These are phyloP conservation scores for Apiotrichum akiyoshidainum DNA, from an alignment of 1,284 basidiomycete species.

Conservation along the genomic window DNA sequence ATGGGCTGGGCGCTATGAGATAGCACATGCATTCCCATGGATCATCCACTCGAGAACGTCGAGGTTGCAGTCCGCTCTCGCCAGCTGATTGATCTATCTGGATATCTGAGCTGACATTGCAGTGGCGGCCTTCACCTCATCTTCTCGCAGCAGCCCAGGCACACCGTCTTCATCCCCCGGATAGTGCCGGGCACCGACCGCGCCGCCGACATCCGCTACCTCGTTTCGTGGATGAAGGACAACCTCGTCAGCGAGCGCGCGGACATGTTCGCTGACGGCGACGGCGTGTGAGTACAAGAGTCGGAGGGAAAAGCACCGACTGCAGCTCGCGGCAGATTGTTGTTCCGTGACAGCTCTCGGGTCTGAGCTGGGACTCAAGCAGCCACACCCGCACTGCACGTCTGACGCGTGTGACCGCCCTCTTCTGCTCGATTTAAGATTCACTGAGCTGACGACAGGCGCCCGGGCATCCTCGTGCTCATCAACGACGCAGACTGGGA, in stretches of 20 bases:
- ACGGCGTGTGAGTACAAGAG: conserved; percentile 69
- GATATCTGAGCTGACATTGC: not conserved
- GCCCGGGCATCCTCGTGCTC: conserved; percentile 91
- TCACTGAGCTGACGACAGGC: conserved; percentile 55
- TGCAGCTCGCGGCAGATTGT: no score
- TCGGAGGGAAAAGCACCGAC: no score
- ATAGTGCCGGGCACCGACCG: conserved; percentile 44
- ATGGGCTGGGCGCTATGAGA: no score
- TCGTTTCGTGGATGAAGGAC: conserved; percentile 75
- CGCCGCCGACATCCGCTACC: conserved; percentile 66
- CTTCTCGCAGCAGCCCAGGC: conserved; percentile 63
- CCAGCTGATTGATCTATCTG: no score
- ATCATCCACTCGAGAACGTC: no score
- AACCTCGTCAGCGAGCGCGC: conserved; percentile 77
- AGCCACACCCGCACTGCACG: no score
- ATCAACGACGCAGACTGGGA: conserved; percentile 99
- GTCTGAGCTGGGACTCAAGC: no score
- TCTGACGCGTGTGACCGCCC: not conserved
- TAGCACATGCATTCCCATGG: no score
- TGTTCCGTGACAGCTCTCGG: no score
- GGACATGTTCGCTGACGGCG: conserved; percentile 85
- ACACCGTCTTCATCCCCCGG: conserved; percentile 62
- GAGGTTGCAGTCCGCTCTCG: no score
- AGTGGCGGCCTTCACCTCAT: conserved; percentile 84
- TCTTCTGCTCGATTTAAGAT: not conserved